Evolutionary conservation across 1,284 basidiomycete species (phyloP), one percentile per base, ranked within the genome.

Genomic region (Paramarasmius palmivorus): DNA sequence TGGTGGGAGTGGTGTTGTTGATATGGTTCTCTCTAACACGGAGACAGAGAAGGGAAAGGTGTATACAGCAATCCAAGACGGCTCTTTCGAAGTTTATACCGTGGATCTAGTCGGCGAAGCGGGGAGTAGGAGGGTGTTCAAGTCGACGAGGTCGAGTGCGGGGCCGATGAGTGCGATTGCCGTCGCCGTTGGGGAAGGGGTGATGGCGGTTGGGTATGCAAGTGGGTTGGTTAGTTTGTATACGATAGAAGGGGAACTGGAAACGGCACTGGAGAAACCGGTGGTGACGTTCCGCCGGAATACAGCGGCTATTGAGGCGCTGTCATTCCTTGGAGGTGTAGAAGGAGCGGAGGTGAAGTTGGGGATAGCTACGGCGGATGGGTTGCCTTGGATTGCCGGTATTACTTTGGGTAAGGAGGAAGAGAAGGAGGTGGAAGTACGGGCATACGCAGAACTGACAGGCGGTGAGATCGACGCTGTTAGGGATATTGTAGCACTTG

Each of bases 131-230:
- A 68, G 76, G 0, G 64, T 78, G 2, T 79, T 75, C 57, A 73
- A 67, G 19, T 75, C 78, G 3, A 53, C 63, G 8, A 53, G 63
- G 48, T 32, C 62, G 19, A 40, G 34, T 39, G 38, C 59, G n/a
- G 67, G 73, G 2, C 66, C 80, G 4, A 67, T 89, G 22, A 71
- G 79, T 7, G 73, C 83, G n/a, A 75, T 89, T 36, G 71, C 77
- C 0, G 41, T 50, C 25, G 34, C 19, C 20, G 20, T 29, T 7
- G 2, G n/a, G 9, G 58, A 73, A 0, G 50, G 63, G 0, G 66
- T 71, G 35, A 65, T 92, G 10, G 86, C 81, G 0, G 85, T 84
- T 2, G 90, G 88, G 0, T 80, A 83, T n/a, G 66, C 72, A 0
- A 70, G 70, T n/a, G 91, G 90, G 1, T 62, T 84, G 3, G 75